Percentiles rank a stretch among this genome's conserved stretches.
Conservation (phyloP, 441 rosid species). For the Arabidopsis hybrid region DNA sequence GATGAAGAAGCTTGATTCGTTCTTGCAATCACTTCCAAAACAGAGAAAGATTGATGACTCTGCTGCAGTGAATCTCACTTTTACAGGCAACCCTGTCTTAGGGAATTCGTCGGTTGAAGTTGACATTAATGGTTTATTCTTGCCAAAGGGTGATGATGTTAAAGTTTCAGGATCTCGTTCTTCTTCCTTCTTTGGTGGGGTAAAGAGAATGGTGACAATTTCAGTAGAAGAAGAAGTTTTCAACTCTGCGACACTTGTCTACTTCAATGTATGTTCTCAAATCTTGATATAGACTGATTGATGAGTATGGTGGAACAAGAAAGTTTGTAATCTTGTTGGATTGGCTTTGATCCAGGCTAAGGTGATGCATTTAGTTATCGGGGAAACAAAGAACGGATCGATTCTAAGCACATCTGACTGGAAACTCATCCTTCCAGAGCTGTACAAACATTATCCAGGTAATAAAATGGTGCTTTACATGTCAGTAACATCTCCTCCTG, state of each 20-base stretch:
- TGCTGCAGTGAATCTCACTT: slow-evolving; percentile 74
- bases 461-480: slow-evolving; percentile 62
- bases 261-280: slow-evolving; percentile 71
- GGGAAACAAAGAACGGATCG: slow-evolving; percentile 62
- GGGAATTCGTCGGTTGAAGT: slow-evolving; percentile 65
- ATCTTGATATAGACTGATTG: background rate
- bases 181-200: slow-evolving; percentile 43
- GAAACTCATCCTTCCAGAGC: slow-evolving; percentile 69
- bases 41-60: slow-evolving; percentile 53
- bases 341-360: slow-evolving; percentile 60
- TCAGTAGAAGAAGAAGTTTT: slow-evolving; percentile 68
- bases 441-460: slow-evolving; percentile 69
- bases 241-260: slow-evolving; percentile 64
- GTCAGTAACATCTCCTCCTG: slow-evolving; percentile 70
- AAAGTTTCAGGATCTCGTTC: slow-evolving; percentile 38
- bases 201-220: slow-evolving; percentile 65
- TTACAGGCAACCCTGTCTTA: slow-evolving; percentile 60
- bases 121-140: slow-evolving; percentile 67
- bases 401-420: slow-evolving; percentile 76
- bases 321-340: slow-evolving; percentile 14
- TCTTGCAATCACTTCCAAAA: slow-evolving; percentile 75
- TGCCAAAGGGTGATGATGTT: slow-evolving; percentile 42
- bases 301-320: slow-evolving; percentile 24
- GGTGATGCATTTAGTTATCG: slow-evolving; percentile 67
- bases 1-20: slow-evolving; percentile 64